phyloP scores from a whole-genome alignment of 163 green algal genomes.

The Chlorella variabilis region DNA sequence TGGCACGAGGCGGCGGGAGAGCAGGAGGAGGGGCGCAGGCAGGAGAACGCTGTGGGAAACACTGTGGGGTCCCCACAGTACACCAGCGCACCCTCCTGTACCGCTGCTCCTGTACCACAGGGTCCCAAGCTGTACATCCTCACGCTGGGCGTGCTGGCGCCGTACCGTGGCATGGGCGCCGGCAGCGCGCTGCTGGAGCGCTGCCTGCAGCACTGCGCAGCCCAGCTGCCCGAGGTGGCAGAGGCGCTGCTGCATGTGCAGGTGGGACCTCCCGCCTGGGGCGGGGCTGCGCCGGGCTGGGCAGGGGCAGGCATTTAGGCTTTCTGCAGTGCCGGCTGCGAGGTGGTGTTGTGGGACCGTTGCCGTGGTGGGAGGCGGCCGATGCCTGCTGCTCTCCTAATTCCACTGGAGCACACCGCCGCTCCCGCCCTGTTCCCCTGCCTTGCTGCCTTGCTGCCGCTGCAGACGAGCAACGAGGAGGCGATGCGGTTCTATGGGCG shows the following conservation, averaged over 20 bases:
- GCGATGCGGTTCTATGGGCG: conserved; percentile 86
- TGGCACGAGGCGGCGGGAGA: too few species aligned
- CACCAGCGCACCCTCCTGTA: too few species aligned
- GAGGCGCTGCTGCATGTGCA: conserved; percentile 85
- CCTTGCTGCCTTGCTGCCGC: background rate
- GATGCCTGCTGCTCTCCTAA: too few species aligned
- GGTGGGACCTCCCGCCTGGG: conserved; percentile 25
- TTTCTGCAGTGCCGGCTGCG: background rate
- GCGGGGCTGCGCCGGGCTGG: background rate
- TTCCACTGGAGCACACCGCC: too few species aligned
- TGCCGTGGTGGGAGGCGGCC: too few species aligned
- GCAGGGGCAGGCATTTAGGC: too few species aligned
- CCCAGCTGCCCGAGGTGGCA: conserved; percentile 64
- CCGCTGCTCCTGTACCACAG: conserved; percentile 27
- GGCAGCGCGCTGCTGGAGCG: conserved; percentile 69
- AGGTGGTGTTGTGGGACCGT: too few species aligned
- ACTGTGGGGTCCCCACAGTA: too few species aligned
- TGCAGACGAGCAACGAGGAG: conserved; percentile 80
- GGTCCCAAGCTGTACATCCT: conserved; percentile 84
- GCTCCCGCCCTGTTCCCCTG: too few species aligned
- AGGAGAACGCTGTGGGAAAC: too few species aligned
- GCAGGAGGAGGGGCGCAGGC: too few species aligned
- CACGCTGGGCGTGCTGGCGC: conserved; percentile 85
- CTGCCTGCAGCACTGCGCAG: conserved; percentile 43
- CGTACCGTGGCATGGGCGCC: conserved; percentile 76